Conservation (phyloP, 225 moss, liverwort and hornwort genomes). For the Sphagnum contortum region DNA sequence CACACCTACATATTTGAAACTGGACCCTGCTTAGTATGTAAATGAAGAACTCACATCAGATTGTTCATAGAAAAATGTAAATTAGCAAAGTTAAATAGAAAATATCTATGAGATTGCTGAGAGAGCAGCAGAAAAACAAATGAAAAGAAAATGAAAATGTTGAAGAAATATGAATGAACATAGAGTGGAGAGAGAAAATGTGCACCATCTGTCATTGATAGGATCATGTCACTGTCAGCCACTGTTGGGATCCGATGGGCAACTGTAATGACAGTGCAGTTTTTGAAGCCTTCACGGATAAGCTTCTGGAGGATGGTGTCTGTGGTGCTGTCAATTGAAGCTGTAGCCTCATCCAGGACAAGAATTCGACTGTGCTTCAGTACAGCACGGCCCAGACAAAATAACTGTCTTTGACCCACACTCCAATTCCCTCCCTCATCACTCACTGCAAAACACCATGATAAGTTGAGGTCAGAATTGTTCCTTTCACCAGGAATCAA, state of each 20-base stretch:
- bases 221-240: slow-evolving; percentile 52
- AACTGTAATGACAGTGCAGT: slow-evolving; percentile 62
- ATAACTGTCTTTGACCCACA: slow-evolving; percentile 63
- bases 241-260: slow-evolving; percentile 82
- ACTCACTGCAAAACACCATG: slow-evolving; percentile 28
- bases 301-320: slow-evolving; percentile 51
- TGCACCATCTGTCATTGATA: slow-evolving; percentile 53
- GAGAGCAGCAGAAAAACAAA: neutral
- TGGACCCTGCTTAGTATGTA: too few relatives aligned
- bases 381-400: slow-evolving; percentile 62
- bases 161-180: neutral
- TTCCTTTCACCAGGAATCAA: neutral
- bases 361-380: slow-evolving; percentile 58
- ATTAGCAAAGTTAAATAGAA: too few relatives aligned
- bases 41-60: too few relatives aligned
- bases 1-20: slow-evolving; percentile 1
- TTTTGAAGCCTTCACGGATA: slow-evolving; percentile 41
- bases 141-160: neutral
- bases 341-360: slow-evolving; percentile 71
- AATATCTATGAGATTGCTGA: too few relatives aligned
- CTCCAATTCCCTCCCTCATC: slow-evolving; percentile 80
- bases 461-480: neutral
- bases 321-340: slow-evolving; percentile 56
- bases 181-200: neutral
- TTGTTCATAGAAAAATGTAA: too few relatives aligned